phyloP scores from a whole-genome alignment of 352 stramenopile species.

The Globisporangium apiculatum region DNA sequence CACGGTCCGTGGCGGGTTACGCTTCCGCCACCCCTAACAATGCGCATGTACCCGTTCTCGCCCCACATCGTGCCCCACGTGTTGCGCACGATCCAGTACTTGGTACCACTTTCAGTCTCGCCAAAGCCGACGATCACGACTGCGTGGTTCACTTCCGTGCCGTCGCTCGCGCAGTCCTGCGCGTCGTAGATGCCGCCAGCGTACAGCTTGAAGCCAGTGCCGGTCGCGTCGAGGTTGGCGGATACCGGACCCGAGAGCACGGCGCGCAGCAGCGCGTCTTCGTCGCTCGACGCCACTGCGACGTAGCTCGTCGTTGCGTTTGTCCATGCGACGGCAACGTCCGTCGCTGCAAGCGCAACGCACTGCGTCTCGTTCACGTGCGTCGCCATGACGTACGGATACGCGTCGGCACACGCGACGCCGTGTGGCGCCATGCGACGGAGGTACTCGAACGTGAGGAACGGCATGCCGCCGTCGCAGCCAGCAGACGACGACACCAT shows the following conservation, averaged over 20 bases:
- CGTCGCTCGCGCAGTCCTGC: constrained; percentile 33
- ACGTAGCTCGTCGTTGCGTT: constrained; percentile 44
- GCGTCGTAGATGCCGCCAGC: constrained; percentile 6
- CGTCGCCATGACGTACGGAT: constrained; percentile 81
- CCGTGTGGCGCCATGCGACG: constrained; percentile 46
- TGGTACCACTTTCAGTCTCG: constrained; percentile 50
- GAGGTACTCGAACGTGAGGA: constrained; percentile 87
- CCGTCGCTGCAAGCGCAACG: constrained; percentile 11
- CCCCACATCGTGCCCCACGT: constrained; percentile 89
- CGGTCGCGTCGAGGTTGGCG: constrained; percentile 66
- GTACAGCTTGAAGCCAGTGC: constrained; percentile 81
- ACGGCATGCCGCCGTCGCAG: constrained; percentile 86
- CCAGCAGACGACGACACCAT: constrained; percentile 78
- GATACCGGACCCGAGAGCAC: constrained; percentile 63
- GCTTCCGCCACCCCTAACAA: constrained; percentile 27
- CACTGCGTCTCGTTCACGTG: constrained; percentile 31
- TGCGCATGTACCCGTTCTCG: constrained; percentile 77
- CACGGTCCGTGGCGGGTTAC: constrained; percentile 39
- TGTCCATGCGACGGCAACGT: constrained; percentile 49
- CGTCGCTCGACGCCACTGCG: constrained; percentile 30
- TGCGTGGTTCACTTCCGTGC: constrained; percentile 81
- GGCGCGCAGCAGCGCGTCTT: constrained; percentile 56
- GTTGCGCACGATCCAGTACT: constrained; percentile 89
- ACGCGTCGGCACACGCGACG: constrained; percentile 53
- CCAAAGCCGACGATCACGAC: constrained; percentile 85